Evolutionary conservation across 148 eudicot species (phyloP).

Genomic region (Arctostaphylos glauca): DNA sequence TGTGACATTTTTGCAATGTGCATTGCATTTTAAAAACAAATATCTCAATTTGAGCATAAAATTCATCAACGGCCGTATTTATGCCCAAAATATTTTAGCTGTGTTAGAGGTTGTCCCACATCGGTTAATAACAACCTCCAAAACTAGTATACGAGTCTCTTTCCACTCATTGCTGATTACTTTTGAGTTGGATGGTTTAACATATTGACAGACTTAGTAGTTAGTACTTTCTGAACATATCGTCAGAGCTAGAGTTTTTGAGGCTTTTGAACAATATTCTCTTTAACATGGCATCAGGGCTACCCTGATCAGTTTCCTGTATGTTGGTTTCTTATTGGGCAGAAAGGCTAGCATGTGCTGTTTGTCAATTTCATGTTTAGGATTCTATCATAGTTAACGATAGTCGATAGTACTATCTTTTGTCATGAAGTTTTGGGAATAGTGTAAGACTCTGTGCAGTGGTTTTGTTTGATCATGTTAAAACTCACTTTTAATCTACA

Average conservation of each 20-base stretch:
- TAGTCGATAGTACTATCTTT: not conserved
- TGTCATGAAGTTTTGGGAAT: not conserved
- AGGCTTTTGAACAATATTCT: not conserved
- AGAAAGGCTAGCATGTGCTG: not conserved
- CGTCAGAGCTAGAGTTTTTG: not conserved
- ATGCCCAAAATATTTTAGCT: not conserved
- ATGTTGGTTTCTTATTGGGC: not conserved
- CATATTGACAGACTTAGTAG: not conserved
- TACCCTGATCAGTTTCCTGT: not conserved
- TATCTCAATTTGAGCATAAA: not conserved
- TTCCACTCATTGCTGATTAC: not conserved
- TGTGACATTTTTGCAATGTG: not conserved
- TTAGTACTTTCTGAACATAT: not conserved
- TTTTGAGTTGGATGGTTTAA: not conserved
- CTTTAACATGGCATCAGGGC: not conserved
- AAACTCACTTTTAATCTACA: not conserved
- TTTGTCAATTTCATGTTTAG: not conserved
- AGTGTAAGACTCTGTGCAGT: not conserved
- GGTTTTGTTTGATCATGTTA: not conserved
- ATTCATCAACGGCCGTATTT: not conserved
- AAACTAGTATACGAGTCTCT: not conserved
- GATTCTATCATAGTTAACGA: not conserved
- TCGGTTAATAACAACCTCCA: not conserved
- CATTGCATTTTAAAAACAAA: not conserved
- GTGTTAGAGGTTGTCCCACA: not conserved